A percentile compares a stretch with the other conserved stretches of the same genome.
Evolutionary conservation across 805 yeast species (phyloP).

Genomic region (Nakazawaea sp.): DNA sequence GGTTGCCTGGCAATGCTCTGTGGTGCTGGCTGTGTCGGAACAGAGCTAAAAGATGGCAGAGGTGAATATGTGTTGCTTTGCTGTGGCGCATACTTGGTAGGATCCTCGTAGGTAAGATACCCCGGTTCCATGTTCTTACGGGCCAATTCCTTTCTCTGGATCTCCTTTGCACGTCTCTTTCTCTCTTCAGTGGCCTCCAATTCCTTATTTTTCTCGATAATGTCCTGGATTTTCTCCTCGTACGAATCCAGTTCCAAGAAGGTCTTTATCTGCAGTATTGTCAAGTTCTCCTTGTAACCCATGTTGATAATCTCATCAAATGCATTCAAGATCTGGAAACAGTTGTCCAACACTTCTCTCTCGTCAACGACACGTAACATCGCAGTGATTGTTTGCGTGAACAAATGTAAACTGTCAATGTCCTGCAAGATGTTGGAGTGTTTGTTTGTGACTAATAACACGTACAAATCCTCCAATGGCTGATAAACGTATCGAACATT

Average conservation of each 20-base stretch:
- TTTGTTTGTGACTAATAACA: slow-evolving; percentile 84
- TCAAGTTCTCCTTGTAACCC: slow-evolving; percentile 86
- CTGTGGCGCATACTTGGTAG: slow-evolving; percentile 2
- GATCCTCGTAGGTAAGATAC: slow-evolving; percentile 16
- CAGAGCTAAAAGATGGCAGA: slow-evolving; percentile 18
- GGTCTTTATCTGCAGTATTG: slow-evolving; percentile 75
- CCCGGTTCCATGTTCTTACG: slow-evolving; percentile 41
- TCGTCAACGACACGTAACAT: slow-evolving; percentile 70
- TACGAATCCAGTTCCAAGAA: slow-evolving; percentile 97
- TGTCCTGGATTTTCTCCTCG: slow-evolving; percentile 97
- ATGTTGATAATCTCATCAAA: slow-evolving; percentile 89
- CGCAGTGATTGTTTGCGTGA: slow-evolving; percentile 75
- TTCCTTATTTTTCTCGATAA: slow-evolving; percentile 94
- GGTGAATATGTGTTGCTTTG: slow-evolving; percentile 15
- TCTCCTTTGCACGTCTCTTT: slow-evolving; percentile 88
- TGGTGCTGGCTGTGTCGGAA: slow-evolving; percentile 19
- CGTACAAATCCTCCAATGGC: slow-evolving; percentile 89
- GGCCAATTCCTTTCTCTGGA: slow-evolving; percentile 72
- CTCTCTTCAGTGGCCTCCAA: slow-evolving; percentile 95
- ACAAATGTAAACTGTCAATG: slow-evolving; percentile 82
- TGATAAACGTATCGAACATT: slow-evolving; percentile 90
- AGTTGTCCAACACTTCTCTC: slow-evolving; percentile 71
- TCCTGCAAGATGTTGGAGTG: slow-evolving; percentile 92
- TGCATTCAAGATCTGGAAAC: slow-evolving; percentile 85
- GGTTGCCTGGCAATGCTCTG: slow-evolving; percentile 16